These are phyloP conservation scores for Malus sylvestris DNA, from an alignment of 306 rosid genomes.

Conservation along the genomic window DNA sequence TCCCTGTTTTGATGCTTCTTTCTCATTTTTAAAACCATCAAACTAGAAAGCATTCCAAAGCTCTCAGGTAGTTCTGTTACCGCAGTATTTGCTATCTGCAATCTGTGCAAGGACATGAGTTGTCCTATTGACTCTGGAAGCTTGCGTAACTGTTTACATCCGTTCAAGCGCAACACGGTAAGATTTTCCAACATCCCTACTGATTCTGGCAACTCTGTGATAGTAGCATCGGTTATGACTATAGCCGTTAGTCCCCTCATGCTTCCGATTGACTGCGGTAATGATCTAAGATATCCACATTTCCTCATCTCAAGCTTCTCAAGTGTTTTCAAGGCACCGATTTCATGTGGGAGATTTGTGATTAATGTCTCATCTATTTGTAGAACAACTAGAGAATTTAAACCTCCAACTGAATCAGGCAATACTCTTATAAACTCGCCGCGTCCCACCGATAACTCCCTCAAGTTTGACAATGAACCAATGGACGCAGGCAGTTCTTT, in stretches of 20 bases:
- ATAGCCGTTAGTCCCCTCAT: slow-evolving; percentile 33
- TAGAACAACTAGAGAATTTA: slow-evolving; percentile 39
- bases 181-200: slow-evolving; percentile 48
- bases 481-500: slow-evolving; percentile 43
- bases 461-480: slow-evolving; percentile 42
- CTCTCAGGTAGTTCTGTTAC: slow-evolving; percentile 47
- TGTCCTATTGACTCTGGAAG: slow-evolving; percentile 60
- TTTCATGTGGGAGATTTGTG: slow-evolving; percentile 41
- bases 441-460: slow-evolving; percentile 24
- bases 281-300: slow-evolving; percentile 35
- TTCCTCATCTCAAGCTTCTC: slow-evolving; percentile 42
- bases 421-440: slow-evolving; percentile 24
- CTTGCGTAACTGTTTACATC: slow-evolving; percentile 28
- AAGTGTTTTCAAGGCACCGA: slow-evolving; percentile 46
- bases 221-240: slow-evolving; percentile 22
- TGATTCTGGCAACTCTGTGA: slow-evolving; percentile 47
- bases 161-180: slow-evolving; percentile 25
- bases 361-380: slow-evolving; percentile 39
- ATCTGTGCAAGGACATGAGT: slow-evolving; percentile 34
- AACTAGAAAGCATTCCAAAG: slow-evolving; percentile 51
- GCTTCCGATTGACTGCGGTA: slow-evolving; percentile 52
- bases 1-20: slow-evolving; percentile 10
- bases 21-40: slow-evolving; percentile 40
- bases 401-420: slow-evolving; percentile 32
- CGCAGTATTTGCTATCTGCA: slow-evolving; percentile 41